Conservation (phyloP, 2,329 filamentous ascomycete genomes). For the Fusarium equiseti region DNA sequence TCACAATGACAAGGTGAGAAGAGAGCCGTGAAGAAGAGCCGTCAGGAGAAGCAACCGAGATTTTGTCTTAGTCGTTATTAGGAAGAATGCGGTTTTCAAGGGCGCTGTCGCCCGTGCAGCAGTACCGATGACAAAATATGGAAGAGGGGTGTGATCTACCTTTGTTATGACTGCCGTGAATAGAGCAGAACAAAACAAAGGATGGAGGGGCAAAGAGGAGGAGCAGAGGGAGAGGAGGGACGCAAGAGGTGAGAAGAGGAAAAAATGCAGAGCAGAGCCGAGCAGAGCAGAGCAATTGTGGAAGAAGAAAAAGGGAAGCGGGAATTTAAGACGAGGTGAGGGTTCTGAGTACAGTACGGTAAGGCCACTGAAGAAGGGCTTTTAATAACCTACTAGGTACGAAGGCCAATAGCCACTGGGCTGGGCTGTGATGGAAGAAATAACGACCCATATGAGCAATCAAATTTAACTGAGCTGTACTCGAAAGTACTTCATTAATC, state of each 20-base stretch:
- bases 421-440: slow-evolving; percentile 8
- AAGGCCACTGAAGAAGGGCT: background rate
- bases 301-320: slow-evolving; percentile 40
- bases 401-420: slow-evolving; percentile 8
- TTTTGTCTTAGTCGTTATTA: slow-evolving; percentile 40
- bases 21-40: background rate
- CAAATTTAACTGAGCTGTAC: slow-evolving; percentile 15
- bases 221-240: background rate
- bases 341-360: slow-evolving; percentile 36
- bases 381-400: background rate
- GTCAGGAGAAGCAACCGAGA: background rate
- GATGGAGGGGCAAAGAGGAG: slow-evolving; percentile 4
- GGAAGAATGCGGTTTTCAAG: slow-evolving; percentile 17
- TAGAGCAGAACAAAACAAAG: slow-evolving; percentile 27
- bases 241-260: slow-evolving; percentile 21
- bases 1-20: slow-evolving; percentile 16
- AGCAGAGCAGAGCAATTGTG: slow-evolving; percentile 8
- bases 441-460: slow-evolving; percentile 5
- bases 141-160: slow-evolving; percentile 25
- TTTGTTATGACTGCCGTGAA: slow-evolving; percentile 35
- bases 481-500: slow-evolving; percentile 24
- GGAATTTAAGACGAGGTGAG: slow-evolving; percentile 47
- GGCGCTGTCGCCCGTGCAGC: slow-evolving; percentile 42
- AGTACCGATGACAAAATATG: slow-evolving; percentile 33
- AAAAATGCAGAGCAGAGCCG: slow-evolving; percentile 13